Evolutionary conservation across 441 rosid species (phyloP).

Genomic region (Pelargonium cotyledonis): DNA sequence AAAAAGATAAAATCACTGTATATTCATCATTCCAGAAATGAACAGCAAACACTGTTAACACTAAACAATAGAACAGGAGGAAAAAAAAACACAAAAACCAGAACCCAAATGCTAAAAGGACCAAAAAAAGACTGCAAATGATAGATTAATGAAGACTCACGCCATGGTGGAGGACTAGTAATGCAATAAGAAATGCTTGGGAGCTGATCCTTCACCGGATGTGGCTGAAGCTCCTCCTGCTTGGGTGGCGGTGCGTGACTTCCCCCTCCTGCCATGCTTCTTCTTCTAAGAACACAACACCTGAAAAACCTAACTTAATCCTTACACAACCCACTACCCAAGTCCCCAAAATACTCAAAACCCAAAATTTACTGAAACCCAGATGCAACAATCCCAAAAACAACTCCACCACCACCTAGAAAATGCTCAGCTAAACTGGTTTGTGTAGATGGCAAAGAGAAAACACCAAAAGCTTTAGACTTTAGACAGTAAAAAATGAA

Average conservation of each 20-base stretch:
- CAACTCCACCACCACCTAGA: background rate
- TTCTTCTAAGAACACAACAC: conserved; percentile 6
- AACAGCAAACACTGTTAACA: background rate
- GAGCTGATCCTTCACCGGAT: conserved; percentile 85
- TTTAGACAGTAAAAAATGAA: background rate
- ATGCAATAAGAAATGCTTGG: conserved; percentile 71
- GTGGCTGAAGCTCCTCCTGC: conserved; percentile 72
- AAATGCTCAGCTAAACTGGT: conserved; percentile 8
- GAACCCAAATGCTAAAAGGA: background rate
- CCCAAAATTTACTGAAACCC: conserved; percentile 18
- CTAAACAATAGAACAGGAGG: background rate
- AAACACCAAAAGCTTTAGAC: background rate
- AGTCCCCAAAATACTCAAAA: conserved; percentile 27
- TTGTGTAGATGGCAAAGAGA: background rate
- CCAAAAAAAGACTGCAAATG: background rate
- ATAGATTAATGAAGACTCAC: conserved; percentile 39
- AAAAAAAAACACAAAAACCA: background rate
- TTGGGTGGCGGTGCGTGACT: conserved; percentile 40
- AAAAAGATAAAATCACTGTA: background rate
- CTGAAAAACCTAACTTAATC: background rate
- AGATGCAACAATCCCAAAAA: conserved; percentile 22
- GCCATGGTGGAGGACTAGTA: conserved; percentile 96
- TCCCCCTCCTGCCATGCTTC: conserved; percentile 68
- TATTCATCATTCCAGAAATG: background rate
- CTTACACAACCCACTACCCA: conserved; percentile 13